Percentiles rank a stretch among this genome's conserved stretches.
These are phyloP conservation scores for Pichia deserticola DNA, from an alignment of 805 yeast species.

Conservation along the genomic window DNA sequence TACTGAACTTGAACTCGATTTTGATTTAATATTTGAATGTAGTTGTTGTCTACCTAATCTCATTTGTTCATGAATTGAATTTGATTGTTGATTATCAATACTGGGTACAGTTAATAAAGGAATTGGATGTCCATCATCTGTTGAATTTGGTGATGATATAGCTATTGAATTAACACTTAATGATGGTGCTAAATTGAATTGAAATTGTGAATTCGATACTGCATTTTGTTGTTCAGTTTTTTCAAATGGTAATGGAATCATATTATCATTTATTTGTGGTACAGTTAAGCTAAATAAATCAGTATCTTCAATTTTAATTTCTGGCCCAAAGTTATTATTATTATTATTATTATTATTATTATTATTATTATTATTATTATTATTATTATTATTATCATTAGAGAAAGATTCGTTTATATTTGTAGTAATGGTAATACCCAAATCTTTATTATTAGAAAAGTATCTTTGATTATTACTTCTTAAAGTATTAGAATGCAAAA, in stretches of 20 bases:
- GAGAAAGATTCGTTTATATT: too few species aligned
- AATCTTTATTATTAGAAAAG: not conserved
- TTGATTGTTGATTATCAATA: conserved; percentile 18
- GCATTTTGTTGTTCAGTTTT: not conserved
- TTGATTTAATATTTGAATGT: conserved; percentile 18
- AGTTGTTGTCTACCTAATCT: conserved; percentile 35
- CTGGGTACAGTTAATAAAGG: conserved; percentile 21
- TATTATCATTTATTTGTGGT: not conserved
- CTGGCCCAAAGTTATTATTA: conserved; percentile 18
- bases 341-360: conserved; percentile 10
- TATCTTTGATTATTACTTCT: not conserved
- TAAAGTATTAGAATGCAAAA: not conserved
- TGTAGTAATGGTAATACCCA: not conserved
- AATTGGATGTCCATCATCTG: conserved; percentile 1
- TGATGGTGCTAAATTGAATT: not conserved
- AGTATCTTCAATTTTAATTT: conserved; percentile 22
- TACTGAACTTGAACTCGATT: conserved; percentile 3
- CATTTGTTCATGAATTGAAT: conserved; percentile 16
- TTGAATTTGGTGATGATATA: not conserved
- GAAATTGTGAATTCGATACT: not conserved
- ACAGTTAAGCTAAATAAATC: not conserved
- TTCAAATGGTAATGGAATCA: not conserved
- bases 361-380: not conserved
- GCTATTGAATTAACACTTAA: not conserved
- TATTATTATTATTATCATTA: conserved; percentile 4